Conservation (phyloP, 2,329 filamentous ascomycete species). For the Fusarium sulawesiense region DNA sequence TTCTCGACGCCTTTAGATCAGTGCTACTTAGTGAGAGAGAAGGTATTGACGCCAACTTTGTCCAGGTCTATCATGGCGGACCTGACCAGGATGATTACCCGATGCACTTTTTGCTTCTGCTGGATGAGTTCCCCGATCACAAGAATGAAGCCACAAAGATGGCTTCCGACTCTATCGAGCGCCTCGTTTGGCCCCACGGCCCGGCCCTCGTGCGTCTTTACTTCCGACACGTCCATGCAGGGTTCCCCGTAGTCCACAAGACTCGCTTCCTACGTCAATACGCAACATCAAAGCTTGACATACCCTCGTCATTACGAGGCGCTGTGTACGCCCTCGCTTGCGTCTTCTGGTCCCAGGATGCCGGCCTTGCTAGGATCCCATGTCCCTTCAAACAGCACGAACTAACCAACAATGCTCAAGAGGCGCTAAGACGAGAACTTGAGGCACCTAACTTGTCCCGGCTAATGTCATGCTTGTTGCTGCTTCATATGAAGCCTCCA, state of each 20-base stretch:
- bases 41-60: constrained; percentile 58
- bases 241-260: constrained; percentile 59
- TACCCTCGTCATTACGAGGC: constrained; percentile 59
- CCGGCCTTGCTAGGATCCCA: constrained; percentile 41
- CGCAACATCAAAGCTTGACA: constrained; percentile 50
- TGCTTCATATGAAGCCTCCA: constrained; percentile 59
- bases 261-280: constrained; percentile 56
- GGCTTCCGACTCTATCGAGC: constrained; percentile 58
- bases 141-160: constrained; percentile 53
- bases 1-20: constrained; percentile 60
- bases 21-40: constrained; percentile 58
- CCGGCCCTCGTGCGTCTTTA: constrained; percentile 57
- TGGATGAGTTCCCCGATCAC: constrained; percentile 58
- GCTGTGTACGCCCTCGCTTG: constrained; percentile 58
- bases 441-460: constrained; percentile 60
- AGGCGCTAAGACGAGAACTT: constrained; percentile 57
- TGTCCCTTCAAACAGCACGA: constrained; percentile 56
- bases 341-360: constrained; percentile 56
- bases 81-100: constrained; percentile 52
- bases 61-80: constrained; percentile 55
- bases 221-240: constrained; percentile 59
- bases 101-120: constrained; percentile 59
- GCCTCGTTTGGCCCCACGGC: constrained; percentile 54
- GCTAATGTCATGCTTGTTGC: constrained; percentile 59
- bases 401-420: constrained; percentile 55